Conservation (phyloP, 768 basidiomycete species). For the Psilocybe cyanescens region DNA sequence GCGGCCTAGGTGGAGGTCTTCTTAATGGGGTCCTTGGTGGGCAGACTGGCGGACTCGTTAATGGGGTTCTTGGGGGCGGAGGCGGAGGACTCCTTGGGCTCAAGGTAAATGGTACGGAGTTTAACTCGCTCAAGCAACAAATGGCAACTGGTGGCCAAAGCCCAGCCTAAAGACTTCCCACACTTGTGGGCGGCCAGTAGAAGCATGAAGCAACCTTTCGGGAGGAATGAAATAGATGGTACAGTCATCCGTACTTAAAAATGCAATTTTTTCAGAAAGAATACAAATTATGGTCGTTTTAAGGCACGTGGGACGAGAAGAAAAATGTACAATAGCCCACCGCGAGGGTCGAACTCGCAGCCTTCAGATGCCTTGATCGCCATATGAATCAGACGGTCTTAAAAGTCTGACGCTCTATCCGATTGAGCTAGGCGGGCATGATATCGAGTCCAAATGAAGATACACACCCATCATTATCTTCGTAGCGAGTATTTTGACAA, state of each 20-base stretch:
- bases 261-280: no score
- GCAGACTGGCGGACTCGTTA: no score
- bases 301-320: neutral
- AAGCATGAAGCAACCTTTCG: no score
- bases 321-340: conserved; percentile 55
- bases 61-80: no score
- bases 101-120: no score
- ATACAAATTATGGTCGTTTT: no score
- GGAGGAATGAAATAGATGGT: no score
- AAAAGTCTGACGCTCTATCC: conserved; percentile 69
- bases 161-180: neutral
- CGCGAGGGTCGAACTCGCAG: conserved; percentile 87
- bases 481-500: no score
- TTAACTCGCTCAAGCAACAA: neutral
- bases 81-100: neutral
- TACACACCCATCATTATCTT: no score
- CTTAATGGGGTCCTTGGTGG: no score
- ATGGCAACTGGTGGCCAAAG: neutral
- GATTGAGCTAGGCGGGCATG: conserved; percentile 68
- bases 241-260: no score
- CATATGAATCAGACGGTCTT: conserved; percentile 19
- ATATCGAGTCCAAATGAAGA: accelerated
- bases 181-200: no score
- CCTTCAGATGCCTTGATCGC: conserved; percentile 61
- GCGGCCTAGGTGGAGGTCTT: neutral